phyloP scores from a whole-genome alignment of 148 eudicot species.

The Amaranthus palmeri region DNA sequence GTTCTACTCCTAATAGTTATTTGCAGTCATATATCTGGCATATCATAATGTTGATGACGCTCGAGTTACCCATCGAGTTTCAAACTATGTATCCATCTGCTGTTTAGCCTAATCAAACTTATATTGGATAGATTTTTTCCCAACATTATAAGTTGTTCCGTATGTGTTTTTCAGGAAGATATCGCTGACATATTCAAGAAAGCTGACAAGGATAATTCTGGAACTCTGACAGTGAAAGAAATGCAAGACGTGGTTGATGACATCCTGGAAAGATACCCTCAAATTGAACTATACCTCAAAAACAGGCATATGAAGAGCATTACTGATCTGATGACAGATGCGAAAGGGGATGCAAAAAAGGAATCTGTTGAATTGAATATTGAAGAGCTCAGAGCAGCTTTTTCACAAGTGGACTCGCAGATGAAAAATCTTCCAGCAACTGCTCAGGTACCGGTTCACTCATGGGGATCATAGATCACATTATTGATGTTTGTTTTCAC shows the following conservation, averaged over 20 bases:
- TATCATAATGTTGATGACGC: neutral
- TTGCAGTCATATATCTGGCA: neutral
- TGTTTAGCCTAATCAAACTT: neutral
- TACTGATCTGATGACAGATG: slow-evolving; percentile 60
- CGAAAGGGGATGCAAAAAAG: slow-evolving; percentile 53
- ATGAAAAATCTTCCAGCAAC: slow-evolving; percentile 92
- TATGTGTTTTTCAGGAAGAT: slow-evolving; percentile 51
- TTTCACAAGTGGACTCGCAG: slow-evolving; percentile 66
- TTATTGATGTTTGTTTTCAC: neutral
- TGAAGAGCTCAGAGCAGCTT: slow-evolving; percentile 65
- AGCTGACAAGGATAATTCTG: slow-evolving; percentile 89
- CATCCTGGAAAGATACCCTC: slow-evolving; percentile 84
- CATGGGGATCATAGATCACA: neutral
- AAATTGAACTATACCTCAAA: slow-evolving; percentile 75
- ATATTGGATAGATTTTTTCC: neutral
- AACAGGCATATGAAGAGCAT: slow-evolving; percentile 58
- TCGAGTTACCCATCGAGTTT: neutral
- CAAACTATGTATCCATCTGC: neutral
- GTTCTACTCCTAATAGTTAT: neutral
- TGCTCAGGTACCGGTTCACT: slow-evolving; percentile 55
- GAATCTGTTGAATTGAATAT: slow-evolving; percentile 74
- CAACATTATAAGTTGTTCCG: neutral
- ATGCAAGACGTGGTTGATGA: slow-evolving; percentile 80
- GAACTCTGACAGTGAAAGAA: slow-evolving; percentile 82
- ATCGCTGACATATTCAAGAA: slow-evolving; percentile 67